phyloP scores from a whole-genome alignment of 768 basidiomycete genomes.

The Hygrocybe coccinea region DNA sequence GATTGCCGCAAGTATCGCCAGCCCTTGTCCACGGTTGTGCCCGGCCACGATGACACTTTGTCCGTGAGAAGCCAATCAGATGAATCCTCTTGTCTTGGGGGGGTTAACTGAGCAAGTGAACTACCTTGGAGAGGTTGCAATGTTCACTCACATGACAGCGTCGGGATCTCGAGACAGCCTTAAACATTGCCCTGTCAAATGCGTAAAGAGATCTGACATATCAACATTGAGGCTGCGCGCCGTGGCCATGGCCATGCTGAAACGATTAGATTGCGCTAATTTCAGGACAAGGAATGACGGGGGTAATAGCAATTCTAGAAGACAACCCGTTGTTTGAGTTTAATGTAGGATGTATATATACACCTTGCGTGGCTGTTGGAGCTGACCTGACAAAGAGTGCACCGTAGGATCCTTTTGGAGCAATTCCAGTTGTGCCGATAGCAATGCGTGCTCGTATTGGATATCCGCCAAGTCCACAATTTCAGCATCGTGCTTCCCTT shows the following conservation, averaged over 20 bases:
- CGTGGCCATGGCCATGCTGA: slow-evolving; percentile 71
- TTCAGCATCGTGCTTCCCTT: slow-evolving; percentile 64
- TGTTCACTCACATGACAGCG: slow-evolving; percentile 46
- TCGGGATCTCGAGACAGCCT: slow-evolving; percentile 64
- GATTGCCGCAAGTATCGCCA: slow-evolving; percentile 85
- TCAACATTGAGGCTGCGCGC: slow-evolving; percentile 76
- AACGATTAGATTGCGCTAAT: slow-evolving; percentile 72
- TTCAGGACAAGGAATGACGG: slow-evolving; percentile 67
- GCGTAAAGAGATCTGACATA: slow-evolving; percentile 80
- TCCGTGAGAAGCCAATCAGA: slow-evolving; percentile 83
- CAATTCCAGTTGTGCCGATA: slow-evolving; percentile 75
- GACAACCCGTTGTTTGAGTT: background rate
- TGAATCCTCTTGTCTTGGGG: slow-evolving; percentile 57
- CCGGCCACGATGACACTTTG: slow-evolving; percentile 77
- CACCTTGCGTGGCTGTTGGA: background rate
- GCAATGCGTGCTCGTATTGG: slow-evolving; percentile 68
- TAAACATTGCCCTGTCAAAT: slow-evolving; percentile 73
- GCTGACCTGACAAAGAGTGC: slow-evolving; percentile 60
- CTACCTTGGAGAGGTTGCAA: background rate
- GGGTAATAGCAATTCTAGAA: slow-evolving; percentile 50
- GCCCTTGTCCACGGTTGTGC: slow-evolving; percentile 70
- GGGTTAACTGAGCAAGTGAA: slow-evolving; percentile 3
- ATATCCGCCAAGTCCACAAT: slow-evolving; percentile 78
- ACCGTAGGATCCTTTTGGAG: slow-evolving; percentile 61
- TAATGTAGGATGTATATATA: background rate